These are phyloP conservation scores for Microstegium vimineum DNA, from an alignment of 176 grass and related monocot genomes.

Conservation along the genomic window DNA sequence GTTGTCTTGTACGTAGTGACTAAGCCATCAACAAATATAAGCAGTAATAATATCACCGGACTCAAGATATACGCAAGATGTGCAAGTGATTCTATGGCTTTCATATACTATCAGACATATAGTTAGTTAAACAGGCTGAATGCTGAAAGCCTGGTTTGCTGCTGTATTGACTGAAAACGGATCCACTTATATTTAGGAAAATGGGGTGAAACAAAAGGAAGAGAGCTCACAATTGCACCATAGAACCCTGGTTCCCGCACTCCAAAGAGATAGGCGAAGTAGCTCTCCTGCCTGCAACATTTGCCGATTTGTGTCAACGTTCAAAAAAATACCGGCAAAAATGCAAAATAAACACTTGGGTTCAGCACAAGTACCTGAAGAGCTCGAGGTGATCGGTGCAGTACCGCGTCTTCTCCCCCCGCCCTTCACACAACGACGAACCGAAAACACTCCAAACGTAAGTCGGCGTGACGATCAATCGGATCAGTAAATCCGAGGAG, in stretches of 20 bases:
- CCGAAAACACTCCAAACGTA: neutral
- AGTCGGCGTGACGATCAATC: neutral
- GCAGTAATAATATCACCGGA: neutral
- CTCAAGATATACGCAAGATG: neutral
- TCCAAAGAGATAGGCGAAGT: constrained; percentile 86
- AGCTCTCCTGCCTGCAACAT: constrained; percentile 85
- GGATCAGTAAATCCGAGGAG: neutral
- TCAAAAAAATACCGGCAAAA: neutral
- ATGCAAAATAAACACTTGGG: neutral
- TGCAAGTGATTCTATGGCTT: neutral
- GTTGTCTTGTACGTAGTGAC: neutral
- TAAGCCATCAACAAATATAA: neutral
- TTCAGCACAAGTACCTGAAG: constrained; percentile 45
- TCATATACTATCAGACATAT: neutral
- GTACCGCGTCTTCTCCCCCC: constrained; percentile 68
- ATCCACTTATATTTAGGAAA: neutral
- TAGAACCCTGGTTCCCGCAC: constrained; percentile 85
- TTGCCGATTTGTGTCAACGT: neutral
- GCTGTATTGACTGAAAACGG: neutral
- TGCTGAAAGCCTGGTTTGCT: neutral
- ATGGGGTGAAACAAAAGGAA: neutral
- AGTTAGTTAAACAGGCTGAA: neutral
- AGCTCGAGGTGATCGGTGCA: constrained; percentile 81
- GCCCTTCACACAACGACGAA: constrained; percentile 30
- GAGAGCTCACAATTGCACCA: constrained; percentile 55